Evolutionary conservation across 805 yeast genomes (phyloP).

Genomic region (Candida odintsovae): DNA sequence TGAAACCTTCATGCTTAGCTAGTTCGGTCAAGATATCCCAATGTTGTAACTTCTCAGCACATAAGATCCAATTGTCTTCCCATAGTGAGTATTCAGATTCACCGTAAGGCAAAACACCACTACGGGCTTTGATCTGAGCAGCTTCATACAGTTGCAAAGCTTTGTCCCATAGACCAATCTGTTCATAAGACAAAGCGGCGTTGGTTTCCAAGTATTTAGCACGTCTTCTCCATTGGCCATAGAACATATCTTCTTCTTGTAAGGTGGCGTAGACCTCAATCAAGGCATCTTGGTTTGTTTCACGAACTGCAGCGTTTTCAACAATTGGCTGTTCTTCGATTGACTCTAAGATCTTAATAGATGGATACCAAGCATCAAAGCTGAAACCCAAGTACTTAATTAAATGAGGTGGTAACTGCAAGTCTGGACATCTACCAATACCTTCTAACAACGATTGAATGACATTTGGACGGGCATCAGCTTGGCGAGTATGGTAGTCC

Average conservation of each 20-base stretch:
- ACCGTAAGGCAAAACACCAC: conserved; percentile 92
- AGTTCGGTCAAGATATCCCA: conserved; percentile 97
- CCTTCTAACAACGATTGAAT: conserved; percentile 81
- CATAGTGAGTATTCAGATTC: conserved; percentile 92
- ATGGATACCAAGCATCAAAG: conserved; percentile 87
- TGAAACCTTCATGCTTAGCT: conserved; percentile 96
- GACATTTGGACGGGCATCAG: conserved; percentile 80
- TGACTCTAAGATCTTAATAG: conserved; percentile 77
- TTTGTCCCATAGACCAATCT: conserved; percentile 89
- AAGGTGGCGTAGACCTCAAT: conserved; percentile 82
- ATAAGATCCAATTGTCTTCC: conserved; percentile 98
- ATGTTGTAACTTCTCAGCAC: conserved; percentile 95
- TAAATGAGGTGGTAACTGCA: conserved; percentile 90
- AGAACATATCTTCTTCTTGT: conserved; percentile 95
- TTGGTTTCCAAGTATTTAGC: conserved; percentile 93
- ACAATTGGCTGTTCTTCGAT: conserved; percentile 52
- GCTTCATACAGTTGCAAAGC: conserved; percentile 92
- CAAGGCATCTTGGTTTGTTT: conserved; percentile 84
- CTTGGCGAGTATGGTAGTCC: conserved; percentile 90
- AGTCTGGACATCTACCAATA: conserved; percentile 60
- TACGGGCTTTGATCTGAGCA: conserved; percentile 94
- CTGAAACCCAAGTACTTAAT: conserved; percentile 83
- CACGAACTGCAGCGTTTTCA: conserved; percentile 71
- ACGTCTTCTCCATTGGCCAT: conserved; percentile 95
- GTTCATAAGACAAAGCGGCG: conserved; percentile 90